Conservation (phyloP, 2,329 filamentous ascomycete species). For the Fusarium poae region DNA sequence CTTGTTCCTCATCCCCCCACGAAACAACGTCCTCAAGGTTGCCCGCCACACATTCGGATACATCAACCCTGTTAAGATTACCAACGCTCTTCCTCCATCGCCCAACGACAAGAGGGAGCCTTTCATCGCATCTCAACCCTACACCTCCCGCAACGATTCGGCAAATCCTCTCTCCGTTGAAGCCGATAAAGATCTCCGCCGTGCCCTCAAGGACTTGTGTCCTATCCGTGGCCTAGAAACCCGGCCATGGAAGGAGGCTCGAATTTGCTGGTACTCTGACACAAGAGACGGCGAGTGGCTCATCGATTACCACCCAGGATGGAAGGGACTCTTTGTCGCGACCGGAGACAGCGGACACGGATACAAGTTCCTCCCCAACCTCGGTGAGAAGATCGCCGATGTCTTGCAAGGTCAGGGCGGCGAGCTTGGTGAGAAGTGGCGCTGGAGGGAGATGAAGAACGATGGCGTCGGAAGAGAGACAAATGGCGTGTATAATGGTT, state of each 20-base stretch:
- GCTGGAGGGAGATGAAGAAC: constrained; percentile 70
- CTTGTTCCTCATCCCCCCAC: constrained; percentile 80
- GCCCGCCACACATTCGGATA: constrained; percentile 79
- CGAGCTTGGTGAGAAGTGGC: constrained; percentile 70
- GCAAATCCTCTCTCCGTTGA: constrained; percentile 67
- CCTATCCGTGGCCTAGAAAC: constrained; percentile 67
- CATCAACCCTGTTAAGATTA: constrained; percentile 62
- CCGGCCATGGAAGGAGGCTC: constrained; percentile 71
- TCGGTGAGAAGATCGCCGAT: constrained; percentile 72
- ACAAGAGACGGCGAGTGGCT: constrained; percentile 79
- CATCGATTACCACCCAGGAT: constrained; percentile 75
- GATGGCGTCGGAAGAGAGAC: constrained; percentile 53
- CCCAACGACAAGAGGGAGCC: constrained; percentile 46
- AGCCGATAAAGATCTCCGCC: constrained; percentile 71
- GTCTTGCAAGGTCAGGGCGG: constrained; percentile 62
- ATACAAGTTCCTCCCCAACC: constrained; percentile 77
- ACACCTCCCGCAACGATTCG: constrained; percentile 56
- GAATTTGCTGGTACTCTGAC: constrained; percentile 83
- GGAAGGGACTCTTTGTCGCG: constrained; percentile 69
- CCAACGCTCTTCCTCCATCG: constrained; percentile 52
- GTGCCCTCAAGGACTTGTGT: constrained; percentile 71
- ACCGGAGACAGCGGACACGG: constrained; percentile 74
- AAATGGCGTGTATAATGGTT: constrained; percentile 54
- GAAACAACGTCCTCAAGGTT: constrained; percentile 72
- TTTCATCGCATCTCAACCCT: constrained; percentile 55